Conservation (phyloP, 345 rosid genomes). For the Populus deltoides region DNA sequence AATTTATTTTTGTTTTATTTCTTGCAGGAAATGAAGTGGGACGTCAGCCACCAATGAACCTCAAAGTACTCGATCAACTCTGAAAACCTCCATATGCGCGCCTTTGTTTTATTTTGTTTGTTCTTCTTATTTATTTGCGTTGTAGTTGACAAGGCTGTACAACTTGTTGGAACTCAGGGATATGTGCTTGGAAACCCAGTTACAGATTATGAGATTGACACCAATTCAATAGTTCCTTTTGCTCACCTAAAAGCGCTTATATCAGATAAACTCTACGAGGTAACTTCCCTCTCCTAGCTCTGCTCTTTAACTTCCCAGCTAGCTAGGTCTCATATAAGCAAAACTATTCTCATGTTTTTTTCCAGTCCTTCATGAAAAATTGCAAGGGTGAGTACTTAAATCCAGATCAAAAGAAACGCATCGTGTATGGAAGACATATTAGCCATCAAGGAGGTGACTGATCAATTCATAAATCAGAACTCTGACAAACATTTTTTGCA, state of each 20-base stretch:
- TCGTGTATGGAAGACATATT: conserved; percentile 17
- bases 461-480: neutral
- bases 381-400: conserved; percentile 28
- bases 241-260: conserved; percentile 14
- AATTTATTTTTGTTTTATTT: neutral
- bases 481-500: neutral
- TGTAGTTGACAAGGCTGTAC: neutral
- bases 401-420: conserved; percentile 13
- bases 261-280: conserved; percentile 27
- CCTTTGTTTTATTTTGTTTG: too few species aligned
- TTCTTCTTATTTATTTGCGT: neutral
- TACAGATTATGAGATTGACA: neutral
- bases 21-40: conserved; percentile 13
- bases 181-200: conserved; percentile 4
- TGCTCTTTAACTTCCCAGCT: neutral
- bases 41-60: neutral
- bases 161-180: neutral
- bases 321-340: neutral
- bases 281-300: neutral
- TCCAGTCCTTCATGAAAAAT: conserved; percentile 17
- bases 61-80: conserved; percentile 5
- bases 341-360: neutral
- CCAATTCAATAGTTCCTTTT: conserved; percentile 7
- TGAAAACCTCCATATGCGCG: too few species aligned
- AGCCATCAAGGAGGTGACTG: conserved; percentile 15